Evolutionary conservation across 2,329 filamentous ascomycete species (phyloP), one percentile per base, ranked within the genome.

Genomic region (Diaporthe sp.): DNA sequence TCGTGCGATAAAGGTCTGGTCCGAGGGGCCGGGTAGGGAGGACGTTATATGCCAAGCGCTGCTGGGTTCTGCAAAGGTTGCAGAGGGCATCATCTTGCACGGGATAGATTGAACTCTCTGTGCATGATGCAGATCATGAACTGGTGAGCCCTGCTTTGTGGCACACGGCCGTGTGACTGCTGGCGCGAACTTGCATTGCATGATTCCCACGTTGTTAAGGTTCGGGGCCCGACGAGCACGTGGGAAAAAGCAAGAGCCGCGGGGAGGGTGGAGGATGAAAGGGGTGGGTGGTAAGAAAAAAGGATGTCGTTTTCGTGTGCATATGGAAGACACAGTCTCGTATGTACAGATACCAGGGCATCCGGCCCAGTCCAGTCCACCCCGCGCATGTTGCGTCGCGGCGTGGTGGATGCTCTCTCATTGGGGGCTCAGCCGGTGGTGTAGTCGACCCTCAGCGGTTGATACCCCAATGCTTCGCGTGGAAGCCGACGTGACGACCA

Each of bases 61-160:
- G 65, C 65, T 34, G 49, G 49, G 49, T 15, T 31, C 44, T 49
- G 61, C 61, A 65, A 34, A 49, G 61, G 34, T 55, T 69, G 37
- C 65, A 42, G 25, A 55, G 65, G 44, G 46, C 42, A 46, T 17
- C 19, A n/a, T 55, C n/a, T 46, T 73, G 70, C 58, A 65, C 46
- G 58, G 44, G 12, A 62, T 62, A 53, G 31, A 65, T 65, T 51
- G 46, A 51, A 73, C 22, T 46, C 34, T 55, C 12, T 51, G 58
- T 73, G 70, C 70, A 73, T 73, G 46, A 73, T 53, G 70, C 70
- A 73, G 34, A 73, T 55, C 53, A 53, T 61, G 55, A 59, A 59
- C 49, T 65, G 46, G 34, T 62, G 49, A 55, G 58, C 70, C 49
- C 55, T 51, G 46, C 37, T 55, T 55, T 17, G 57, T 31, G 46